Base-by-base conservation (phyloP, 768 basidiomycete genomes). In the Mycena rosella region DNA sequence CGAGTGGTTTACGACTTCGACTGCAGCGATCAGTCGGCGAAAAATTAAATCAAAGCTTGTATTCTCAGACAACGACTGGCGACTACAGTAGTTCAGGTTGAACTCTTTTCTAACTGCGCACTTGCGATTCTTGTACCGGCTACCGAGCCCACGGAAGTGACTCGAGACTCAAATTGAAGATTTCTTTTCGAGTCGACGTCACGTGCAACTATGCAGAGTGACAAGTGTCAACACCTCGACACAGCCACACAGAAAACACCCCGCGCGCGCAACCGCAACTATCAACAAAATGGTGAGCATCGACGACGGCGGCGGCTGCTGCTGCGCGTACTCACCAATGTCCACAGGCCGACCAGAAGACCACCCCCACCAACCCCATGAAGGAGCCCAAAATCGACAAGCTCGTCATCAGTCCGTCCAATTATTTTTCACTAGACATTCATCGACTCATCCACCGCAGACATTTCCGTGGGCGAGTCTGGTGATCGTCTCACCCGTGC, bases 381-480 rank as follows among this genome's bases (percentile, higher is more conserved):
- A 94, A 90, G 87, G 97, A 99, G 86, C 93, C 94, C 75, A 88
- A 89, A 74, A 96, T 98, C 82, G 96, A 98, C 85, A 99, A 99
- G 89, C 91, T 99, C 79, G 96, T 97, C 84, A 96, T 99, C 89
- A 99, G 97, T 99, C 83, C 78, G 96, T 94, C 51, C 32, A 45
- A 30, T 60, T 8, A 18, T 20, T 49, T 48, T 30, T 65, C 27
- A 48, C 40, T 13, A 38, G 42, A 56, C 40, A 63, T 67, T 62
- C 52, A 66, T 60, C 48, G 60, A 67, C 56, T 63, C 65, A 51
- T 57, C 44, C 53, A 51, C 47, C 51, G 36, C 78, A 96, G 97
- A 99, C 91, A 99, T 99, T 84, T 98, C 96, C 76, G 98, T 99
- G 76, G 98, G 98, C 80, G 98, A 99, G 87, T 98, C 96, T 76